A percentile compares a stretch with the other conserved stretches of the same genome.
Conservation (phyloP, 768 basidiomycete genomes). For the Hebeloma cylindrosporum region DNA sequence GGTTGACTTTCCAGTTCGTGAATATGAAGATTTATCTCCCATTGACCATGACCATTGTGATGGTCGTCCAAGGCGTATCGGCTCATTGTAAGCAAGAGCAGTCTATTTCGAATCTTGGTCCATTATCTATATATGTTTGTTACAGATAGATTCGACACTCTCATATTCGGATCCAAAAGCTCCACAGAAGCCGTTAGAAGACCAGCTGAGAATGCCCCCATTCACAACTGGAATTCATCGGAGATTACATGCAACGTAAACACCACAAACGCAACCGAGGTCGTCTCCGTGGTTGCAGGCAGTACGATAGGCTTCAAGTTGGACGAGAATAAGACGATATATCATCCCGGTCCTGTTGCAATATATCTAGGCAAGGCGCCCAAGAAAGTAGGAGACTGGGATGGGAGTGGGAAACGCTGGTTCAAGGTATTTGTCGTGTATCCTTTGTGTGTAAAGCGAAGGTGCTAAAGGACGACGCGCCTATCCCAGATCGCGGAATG, state of each 20-base stretch:
- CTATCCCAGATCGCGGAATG: constrained; percentile 34
- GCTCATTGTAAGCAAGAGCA: constrained; percentile 24
- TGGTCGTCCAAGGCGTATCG: constrained; percentile 21
- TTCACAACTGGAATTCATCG: constrained; percentile 23
- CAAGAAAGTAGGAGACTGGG: constrained; percentile 36
- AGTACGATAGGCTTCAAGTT: constrained; percentile 34
- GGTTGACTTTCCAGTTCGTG: too few species aligned
- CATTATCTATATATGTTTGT: neutral
- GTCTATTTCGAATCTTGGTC: neutral
- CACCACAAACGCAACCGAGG: constrained; percentile 31
- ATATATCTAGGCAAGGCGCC: constrained; percentile 50
- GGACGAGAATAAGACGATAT: constrained; percentile 33
- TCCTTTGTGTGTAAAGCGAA: neutral
- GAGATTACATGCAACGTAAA: constrained; percentile 36
- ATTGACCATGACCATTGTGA: too few species aligned
- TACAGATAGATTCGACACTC: constrained; percentile 29
- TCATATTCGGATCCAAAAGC: constrained; percentile 23
- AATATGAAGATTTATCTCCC: too few species aligned
- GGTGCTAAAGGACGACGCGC: neutral
- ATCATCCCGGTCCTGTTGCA: constrained; percentile 42
- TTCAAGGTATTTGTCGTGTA: constrained; percentile 42
- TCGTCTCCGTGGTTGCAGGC: constrained; percentile 36
- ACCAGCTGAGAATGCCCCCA: constrained; percentile 30
- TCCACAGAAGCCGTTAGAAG: constrained; percentile 29
- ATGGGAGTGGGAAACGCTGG: constrained; percentile 47